Conservation (phyloP, 1,139 yeast species). For the Geotrichum histeridarum region DNA sequence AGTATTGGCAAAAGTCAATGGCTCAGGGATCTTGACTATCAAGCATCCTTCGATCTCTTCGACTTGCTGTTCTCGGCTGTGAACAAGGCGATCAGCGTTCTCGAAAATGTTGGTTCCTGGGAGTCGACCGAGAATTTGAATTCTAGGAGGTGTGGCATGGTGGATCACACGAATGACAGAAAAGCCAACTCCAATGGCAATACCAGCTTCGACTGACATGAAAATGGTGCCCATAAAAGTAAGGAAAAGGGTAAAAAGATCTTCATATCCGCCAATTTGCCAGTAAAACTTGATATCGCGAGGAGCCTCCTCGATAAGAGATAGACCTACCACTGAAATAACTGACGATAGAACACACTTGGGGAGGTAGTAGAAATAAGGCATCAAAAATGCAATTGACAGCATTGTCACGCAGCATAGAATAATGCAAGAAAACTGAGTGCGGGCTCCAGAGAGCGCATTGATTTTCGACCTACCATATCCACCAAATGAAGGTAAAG, state of each 20-base stretch:
- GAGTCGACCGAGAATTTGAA: slow-evolving; percentile 78
- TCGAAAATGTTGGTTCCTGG: slow-evolving; percentile 73
- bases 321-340: slow-evolving; percentile 72
- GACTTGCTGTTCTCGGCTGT: slow-evolving; percentile 28
- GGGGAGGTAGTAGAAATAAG: slow-evolving; percentile 69
- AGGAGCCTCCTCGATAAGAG: slow-evolving; percentile 83
- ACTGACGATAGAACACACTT: slow-evolving; percentile 76
- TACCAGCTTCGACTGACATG: slow-evolving; percentile 89
- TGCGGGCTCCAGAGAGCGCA: slow-evolving; percentile 77
- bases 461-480: slow-evolving; percentile 90
- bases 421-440: slow-evolving; percentile 76
- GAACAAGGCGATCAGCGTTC: slow-evolving; percentile 55
- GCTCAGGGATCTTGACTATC: slow-evolving; percentile 85
- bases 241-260: slow-evolving; percentile 64
- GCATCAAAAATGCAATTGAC: slow-evolving; percentile 58
- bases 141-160: slow-evolving; percentile 81
- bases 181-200: slow-evolving; percentile 75
- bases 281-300: slow-evolving; percentile 70
- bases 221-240: slow-evolving; percentile 70
- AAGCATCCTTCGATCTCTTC: slow-evolving; percentile 84
- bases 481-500: slow-evolving; percentile 92
- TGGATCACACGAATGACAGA: slow-evolving; percentile 75
- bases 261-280: slow-evolving; percentile 69
- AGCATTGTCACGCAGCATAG: slow-evolving; percentile 71
- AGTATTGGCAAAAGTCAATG: slow-evolving; percentile 85